A percentile compares a stretch with the other conserved stretches of the same genome.
These are phyloP conservation scores for Pugionium cornutum DNA, from an alignment of 345 rosid species.

Conservation along the genomic window DNA sequence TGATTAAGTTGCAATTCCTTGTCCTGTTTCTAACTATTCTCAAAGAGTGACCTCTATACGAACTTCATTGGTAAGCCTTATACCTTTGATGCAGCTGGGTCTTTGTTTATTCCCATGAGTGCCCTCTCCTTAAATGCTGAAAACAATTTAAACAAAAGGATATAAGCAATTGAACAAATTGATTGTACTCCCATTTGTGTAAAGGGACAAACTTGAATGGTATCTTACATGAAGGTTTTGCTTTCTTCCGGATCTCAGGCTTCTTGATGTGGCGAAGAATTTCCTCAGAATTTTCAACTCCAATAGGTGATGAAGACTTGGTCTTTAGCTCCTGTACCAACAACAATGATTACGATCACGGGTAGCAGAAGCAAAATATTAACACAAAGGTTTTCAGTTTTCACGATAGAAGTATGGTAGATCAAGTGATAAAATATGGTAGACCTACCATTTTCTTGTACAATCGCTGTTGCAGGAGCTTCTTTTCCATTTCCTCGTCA, in stretches of 20 bases:
- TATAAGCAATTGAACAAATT: conserved; percentile 7
- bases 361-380: conserved; percentile 8
- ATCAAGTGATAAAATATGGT: conserved; percentile 15
- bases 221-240: conserved; percentile 66
- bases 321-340: conserved; percentile 59
- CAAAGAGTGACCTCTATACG: conserved; percentile 12
- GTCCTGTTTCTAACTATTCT: conserved; percentile 1
- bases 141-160: conserved; percentile 6
- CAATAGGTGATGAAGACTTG: conserved; percentile 52
- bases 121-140: conserved; percentile 56
- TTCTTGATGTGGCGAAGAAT: conserved; percentile 73
- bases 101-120: conserved; percentile 49
- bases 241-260: conserved; percentile 62
- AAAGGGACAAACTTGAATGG: conserved; percentile 25
- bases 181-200: background rate
- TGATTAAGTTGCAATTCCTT: conserved; percentile 15
- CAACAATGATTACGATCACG: conserved; percentile 19
- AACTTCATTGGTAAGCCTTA: conserved; percentile 20
- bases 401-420: conserved; percentile 7
- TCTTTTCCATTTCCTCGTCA: conserved; percentile 77
- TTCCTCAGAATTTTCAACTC: conserved; percentile 59
- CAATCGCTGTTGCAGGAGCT: conserved; percentile 46
- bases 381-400: conserved; percentile 12
- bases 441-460: conserved; percentile 68
- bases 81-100: conserved; percentile 62